Evolutionary conservation across 192 early-diverging fungal species (phyloP).

Genomic region (Linnemannia schmuckeri): DNA sequence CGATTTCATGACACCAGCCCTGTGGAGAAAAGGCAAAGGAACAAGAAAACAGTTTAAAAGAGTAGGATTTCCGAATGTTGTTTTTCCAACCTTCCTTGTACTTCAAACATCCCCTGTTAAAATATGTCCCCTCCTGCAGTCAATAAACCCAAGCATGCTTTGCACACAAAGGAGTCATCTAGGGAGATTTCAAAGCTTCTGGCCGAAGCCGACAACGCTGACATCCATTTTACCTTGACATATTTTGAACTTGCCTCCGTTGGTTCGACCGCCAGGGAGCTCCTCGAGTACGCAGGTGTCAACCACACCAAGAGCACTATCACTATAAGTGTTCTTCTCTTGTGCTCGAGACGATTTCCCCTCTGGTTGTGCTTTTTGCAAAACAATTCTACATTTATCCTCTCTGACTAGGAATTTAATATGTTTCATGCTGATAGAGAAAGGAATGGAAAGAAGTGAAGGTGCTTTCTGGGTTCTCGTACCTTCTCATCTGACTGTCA

Average conservation of each 20-base stretch:
- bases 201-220: slow-evolving; percentile 11
- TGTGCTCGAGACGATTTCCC: neutral
- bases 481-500: slow-evolving; percentile 28
- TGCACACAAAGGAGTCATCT: neutral
- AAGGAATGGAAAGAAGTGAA: slow-evolving; percentile 15
- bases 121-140: neutral
- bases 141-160: neutral
- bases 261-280: slow-evolving; percentile 24
- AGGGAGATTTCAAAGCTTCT: neutral
- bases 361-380: slow-evolving; percentile 17
- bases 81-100: neutral
- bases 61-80: neutral
- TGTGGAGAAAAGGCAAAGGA: too few species aligned
- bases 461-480: slow-evolving; percentile 12
- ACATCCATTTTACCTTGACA: slow-evolving; percentile 9
- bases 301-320: neutral
- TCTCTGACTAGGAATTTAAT: neutral
- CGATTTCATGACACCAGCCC: too few species aligned
- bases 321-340: neutral
- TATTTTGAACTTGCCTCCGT: slow-evolving; percentile 41
- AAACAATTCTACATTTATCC: neutral
- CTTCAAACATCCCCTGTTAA: neutral
- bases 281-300: slow-evolving; percentile 3
- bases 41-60: too few species aligned
- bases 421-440: neutral